Percentiles rank a stretch among this genome's conserved stretches.
Conservation (phyloP, 228 moss, liverwort and hornwort species). For the Sphagnum magellanicum region DNA sequence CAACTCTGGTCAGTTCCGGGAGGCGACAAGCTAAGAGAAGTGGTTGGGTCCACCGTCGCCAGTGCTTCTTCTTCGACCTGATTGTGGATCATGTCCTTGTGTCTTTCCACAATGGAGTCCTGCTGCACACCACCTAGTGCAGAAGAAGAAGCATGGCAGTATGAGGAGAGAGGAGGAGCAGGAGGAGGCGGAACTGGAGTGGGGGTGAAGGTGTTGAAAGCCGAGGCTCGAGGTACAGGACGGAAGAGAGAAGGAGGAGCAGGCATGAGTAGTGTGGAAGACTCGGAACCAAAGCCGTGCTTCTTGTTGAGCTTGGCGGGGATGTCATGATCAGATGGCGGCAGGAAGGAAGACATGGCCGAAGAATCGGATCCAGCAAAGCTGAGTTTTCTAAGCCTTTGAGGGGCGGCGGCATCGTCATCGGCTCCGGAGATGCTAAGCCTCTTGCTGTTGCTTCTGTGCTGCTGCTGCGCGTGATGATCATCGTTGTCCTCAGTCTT, state of each 20-base stretch:
- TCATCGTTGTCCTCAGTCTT: no score
- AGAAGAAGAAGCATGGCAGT: constrained; percentile 18
- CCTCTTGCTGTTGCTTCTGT: no score
- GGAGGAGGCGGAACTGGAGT: constrained; percentile 4
- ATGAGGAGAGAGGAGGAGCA: constrained; percentile 2
- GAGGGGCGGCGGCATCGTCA: no score
- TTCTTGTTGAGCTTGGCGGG: no score
- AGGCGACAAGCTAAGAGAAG: constrained; percentile 71
- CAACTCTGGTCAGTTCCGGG: constrained; percentile 49
- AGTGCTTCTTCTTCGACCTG: constrained; percentile 4
- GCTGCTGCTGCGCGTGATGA: no score
- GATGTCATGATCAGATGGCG: background rate
- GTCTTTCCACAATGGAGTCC: background rate
- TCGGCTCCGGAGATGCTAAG: no score
- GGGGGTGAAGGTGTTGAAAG: constrained; percentile 70
- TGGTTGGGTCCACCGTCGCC: constrained; percentile 64
- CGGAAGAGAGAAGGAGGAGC: constrained; percentile 29
- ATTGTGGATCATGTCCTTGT: background rate
- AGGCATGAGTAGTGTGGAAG: no score
- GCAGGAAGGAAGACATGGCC: constrained; percentile 31
- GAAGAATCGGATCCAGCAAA: no score
- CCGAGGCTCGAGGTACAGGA: constrained; percentile 73
- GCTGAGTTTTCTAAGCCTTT: no score
- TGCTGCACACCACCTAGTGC: constrained; percentile 30
- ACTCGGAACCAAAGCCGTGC: no score